These are phyloP conservation scores for Leptodontidium sp. DNA, from an alignment of 2,329 filamentous ascomycete species.

Conservation along the genomic window DNA sequence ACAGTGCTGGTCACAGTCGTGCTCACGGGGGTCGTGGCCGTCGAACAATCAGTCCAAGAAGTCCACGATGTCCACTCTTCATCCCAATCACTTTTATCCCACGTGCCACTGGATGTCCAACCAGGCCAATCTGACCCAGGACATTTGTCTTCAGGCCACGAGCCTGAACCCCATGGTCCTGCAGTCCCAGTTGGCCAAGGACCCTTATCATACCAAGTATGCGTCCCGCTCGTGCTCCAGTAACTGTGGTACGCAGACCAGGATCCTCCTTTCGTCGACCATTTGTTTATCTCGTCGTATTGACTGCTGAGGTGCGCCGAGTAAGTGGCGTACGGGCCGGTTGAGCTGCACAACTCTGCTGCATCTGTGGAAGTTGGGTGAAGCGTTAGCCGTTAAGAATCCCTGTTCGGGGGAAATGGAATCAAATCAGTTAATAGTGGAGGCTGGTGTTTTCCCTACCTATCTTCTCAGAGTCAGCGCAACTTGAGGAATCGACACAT, in stretches of 20 bases:
- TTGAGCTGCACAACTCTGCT: conserved; percentile 9
- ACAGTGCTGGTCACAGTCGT: background rate
- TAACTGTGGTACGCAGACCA: conserved; percentile 8
- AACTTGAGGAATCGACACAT: conserved; percentile 27
- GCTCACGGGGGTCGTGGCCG: conserved; percentile 1
- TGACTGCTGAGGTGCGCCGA: background rate
- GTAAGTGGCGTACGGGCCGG: background rate
- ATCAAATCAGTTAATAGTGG: background rate
- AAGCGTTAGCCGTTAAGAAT: background rate
- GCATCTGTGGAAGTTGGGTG: background rate
- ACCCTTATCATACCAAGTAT: conserved; percentile 17
- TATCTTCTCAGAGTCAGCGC: conserved; percentile 22
- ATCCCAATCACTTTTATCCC: conserved; percentile 24
- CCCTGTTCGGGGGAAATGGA: background rate
- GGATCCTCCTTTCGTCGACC: background rate
- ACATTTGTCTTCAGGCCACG: conserved; percentile 31
- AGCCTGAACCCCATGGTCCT: conserved; percentile 26
- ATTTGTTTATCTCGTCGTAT: background rate
- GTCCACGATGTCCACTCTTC: conserved; percentile 29
- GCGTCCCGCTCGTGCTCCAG: conserved; percentile 4
- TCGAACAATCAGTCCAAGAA: conserved; percentile 28
- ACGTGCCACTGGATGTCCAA: conserved; percentile 8
- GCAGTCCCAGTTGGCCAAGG: conserved; percentile 28
- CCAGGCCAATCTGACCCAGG: conserved; percentile 29
- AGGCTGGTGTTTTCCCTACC: conserved; percentile 14